Base-by-base conservation (phyloP, 1,139 yeast genomes). In the Pneumocystis murina region DNA sequence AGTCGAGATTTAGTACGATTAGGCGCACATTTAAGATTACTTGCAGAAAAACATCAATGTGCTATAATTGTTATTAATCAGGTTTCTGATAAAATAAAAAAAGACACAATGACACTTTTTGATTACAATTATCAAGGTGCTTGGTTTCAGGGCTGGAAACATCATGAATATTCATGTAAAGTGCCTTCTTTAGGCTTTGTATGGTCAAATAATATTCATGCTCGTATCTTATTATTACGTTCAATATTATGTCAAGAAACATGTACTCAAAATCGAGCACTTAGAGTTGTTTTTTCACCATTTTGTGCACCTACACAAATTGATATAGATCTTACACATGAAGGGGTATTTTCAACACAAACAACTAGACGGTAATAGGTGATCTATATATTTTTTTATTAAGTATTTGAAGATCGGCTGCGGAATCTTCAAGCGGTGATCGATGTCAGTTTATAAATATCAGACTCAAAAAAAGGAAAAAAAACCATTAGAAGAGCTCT, bases 51-150 rank as follows among this genome's bases (percentile, higher is more conserved):
- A 35, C 73, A 76, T 70, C 73, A 79, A 33, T 71, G 87, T 10
- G 88, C 95, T 0, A 73, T 91, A 0, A 83, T 89, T 0, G 79
- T 87, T 1, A 82, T 91, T 0, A 91, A 91, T 70, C 97, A 91
- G 73, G 90, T 91, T 68, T 16, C 74, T 33, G 62, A 65, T 28
- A 61, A 62, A 17, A 61, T 62, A 41, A 61, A 55, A 20, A 62
- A 62, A 71, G 16, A 72, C 6, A 60, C 70, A 40, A 74, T 72
- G 28, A 73, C 78, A 63, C 75, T 80, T n/a, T 72, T 82, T 66
- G 81, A 79, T 62, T 75, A 81, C 65, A 87, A 86, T 66, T 84
- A 84, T 69, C 96, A 89, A 70, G 70, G 84, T 20, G 87, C 94
- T 2, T 82, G 86, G 79, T 76, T 82, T 64, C 79, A 84, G 3